Base-by-base conservation (phyloP, 164 flowering plant genomes). In the Nelumbo lutea region DNA sequence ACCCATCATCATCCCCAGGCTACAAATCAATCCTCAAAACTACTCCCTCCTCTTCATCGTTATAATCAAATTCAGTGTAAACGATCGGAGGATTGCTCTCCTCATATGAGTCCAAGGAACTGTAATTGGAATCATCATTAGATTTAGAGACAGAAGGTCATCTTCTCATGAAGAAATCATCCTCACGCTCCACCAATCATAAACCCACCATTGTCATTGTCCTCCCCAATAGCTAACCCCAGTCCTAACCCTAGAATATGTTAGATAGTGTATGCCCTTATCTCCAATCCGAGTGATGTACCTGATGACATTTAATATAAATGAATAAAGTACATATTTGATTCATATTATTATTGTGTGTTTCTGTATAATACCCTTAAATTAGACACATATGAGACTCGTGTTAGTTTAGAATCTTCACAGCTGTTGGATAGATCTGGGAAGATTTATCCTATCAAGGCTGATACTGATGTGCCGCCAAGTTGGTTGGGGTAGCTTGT, bases 31-130 rank as follows among this genome's bases (percentile, higher is more conserved):
- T 69, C 41, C 74, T 81, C 13, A 70, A 63, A 48, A 61, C 43
- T 53, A 14, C 55, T 9, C 13, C 55, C 11, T 61, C 78, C 55
- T 65, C 57, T 39, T 65, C 80, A 3, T 73, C 77, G 5, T 71
- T 83, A 46, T 82, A 83, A 73, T 81, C 90, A 0, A 80, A 84
- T 11, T 57, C 83, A 61, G 79, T 73, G 62, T 81, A 84, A 46
- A 74, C 71, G 50, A 76, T 66, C 53, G 76, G 42, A 42, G 77
- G 27, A 27, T 27, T 63, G 38, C 76, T 75, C 4, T 59, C 70
- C 14, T 13, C 62, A 52, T 64, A 67, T 1, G 56, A 7, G 58
- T 65, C 75, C 5, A 38, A 64, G 53, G 15, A 61, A 43, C 59
- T 40, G 14, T 48, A 27, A 0, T 42, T 62, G 38, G 80, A 75